A percentile compares a stretch with the other conserved stretches of the same genome.
These are phyloP conservation scores for Ilyonectria sp. DNA, from an alignment of 2,329 filamentous ascomycete species.

Conservation along the genomic window DNA sequence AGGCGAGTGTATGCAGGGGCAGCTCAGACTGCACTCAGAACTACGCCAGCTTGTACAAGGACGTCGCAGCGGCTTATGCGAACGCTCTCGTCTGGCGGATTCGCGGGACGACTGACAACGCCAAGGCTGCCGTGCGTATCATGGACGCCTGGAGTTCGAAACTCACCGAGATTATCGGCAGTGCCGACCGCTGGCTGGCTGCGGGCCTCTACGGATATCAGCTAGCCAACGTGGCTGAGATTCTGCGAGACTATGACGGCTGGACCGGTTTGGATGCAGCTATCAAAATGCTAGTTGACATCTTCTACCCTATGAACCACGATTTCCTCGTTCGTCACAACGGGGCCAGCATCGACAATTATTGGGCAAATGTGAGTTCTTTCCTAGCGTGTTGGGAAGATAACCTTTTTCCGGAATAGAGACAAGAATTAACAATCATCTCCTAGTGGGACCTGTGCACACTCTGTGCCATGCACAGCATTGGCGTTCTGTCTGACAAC, in stretches of 20 bases:
- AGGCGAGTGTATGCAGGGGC: not conserved
- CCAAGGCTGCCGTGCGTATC: not conserved
- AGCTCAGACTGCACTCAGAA: not conserved
- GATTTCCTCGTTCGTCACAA: not conserved
- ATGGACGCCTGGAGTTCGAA: not conserved
- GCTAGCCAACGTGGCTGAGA: not conserved
- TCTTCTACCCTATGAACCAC: slow-evolving; percentile 57
- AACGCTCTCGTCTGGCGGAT: not conserved
- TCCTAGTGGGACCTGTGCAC: slow-evolving; percentile 60
- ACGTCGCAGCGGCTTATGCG: not conserved
- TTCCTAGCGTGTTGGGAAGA: not conserved
- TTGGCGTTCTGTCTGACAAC: slow-evolving; percentile 60
- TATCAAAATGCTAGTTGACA: slow-evolving; percentile 50
- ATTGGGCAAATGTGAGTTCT: not conserved
- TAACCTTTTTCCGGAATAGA: not conserved
- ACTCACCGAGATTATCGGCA: not conserved
- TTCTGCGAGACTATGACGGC: not conserved
- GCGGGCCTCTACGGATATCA: not conserved
- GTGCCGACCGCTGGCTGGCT: not conserved
- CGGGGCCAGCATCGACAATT: not conserved
- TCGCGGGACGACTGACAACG: not conserved
- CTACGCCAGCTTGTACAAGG: not conserved
- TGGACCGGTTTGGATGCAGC: slow-evolving; percentile 38
- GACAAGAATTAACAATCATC: not conserved
- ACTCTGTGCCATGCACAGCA: slow-evolving; percentile 56